Base-by-base conservation (phyloP, 257 asterid species). In the Parsonsia alboflavescens region DNA sequence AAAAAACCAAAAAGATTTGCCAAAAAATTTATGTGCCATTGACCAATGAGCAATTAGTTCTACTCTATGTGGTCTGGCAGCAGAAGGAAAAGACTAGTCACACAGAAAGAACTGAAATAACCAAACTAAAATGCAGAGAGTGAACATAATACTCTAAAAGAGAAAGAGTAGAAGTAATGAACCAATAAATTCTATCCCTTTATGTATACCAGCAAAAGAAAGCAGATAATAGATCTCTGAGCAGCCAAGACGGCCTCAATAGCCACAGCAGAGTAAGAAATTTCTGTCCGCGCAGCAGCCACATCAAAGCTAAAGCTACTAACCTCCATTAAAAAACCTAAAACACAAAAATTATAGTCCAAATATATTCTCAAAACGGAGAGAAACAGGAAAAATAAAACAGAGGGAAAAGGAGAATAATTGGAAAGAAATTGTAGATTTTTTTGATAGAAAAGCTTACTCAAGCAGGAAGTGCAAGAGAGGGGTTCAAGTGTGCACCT, bases 291-390 rank as follows among this genome's bases (percentile, higher is more conserved):
- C 78, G 80, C 56, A 82, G 76, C 82, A 75, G 58, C 69, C 79
- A 76, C 69, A 67, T 83, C 89, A 72, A 78, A 86, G 84, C 88
- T 86, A 81, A 78, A 80, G 75, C 75, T 85, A 56, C 74, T 73
- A 79, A 80, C 89, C 88, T 88, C 97, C 96, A 92, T 92, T 86
- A 76, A 68, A 52, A 33, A 54, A 73, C 68, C 80, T 41, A 76
- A 66, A 53, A 22, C 7, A 70, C 19, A 57, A 48, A 61, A 26
- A 71, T 53, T 46, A 42, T 15, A 54, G 56, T 42, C 74, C 10
- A 73, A 75, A 57, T 68, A 13, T 6, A 30, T 19, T 44, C 7
- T 7, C 19, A 21, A 24, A 70, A 21, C 24, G 0, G 15, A 19
- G 11, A 63, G 61, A 70, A 76, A 33, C 39, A 1, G 39, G 39